phyloP scores from a whole-genome alignment of 768 basidiomycete genomes.

The Hortiboletus flavorubellus region DNA sequence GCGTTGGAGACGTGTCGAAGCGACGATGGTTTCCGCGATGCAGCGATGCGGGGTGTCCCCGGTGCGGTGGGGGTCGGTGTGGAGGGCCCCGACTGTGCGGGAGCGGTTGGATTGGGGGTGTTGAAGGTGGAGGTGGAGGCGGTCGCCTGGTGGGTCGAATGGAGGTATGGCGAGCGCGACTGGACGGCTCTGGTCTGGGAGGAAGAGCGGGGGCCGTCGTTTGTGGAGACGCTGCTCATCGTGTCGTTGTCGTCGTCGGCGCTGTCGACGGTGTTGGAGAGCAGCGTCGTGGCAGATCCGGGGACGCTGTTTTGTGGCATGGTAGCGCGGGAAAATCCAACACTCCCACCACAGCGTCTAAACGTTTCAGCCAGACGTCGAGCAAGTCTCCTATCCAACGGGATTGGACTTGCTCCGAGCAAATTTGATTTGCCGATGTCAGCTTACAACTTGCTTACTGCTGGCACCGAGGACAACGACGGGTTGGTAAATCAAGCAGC shows the following conservation, averaged over 20 bases:
- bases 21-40: conserved; percentile 31
- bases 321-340: conserved; percentile 18
- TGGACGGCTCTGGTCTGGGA: conserved; percentile 4
- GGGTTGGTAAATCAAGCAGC: no score
- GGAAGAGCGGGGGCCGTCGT: conserved; percentile 14
- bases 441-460: background rate
- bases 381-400: background rate
- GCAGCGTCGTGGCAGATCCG: background rate
- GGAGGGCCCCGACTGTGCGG: conserved; percentile 2
- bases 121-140: conserved; percentile 39
- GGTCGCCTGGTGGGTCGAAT: conserved; percentile 32
- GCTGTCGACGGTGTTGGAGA: conserved; percentile 11
- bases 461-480: background rate
- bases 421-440: background rate
- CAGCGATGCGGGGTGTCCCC: conserved; percentile 25
- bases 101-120: background rate
- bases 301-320: conserved; percentile 12
- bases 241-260: conserved; percentile 24
- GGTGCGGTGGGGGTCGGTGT: conserved; percentile 18
- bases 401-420: background rate
- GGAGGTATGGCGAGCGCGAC: conserved; percentile 38
- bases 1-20: conserved; percentile 31
- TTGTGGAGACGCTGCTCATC: conserved; percentile 19
- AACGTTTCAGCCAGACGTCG: background rate
- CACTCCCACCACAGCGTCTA: background rate